Conservation (phyloP, 1,284 basidiomycete genomes). For the Phylloboletellus chloephorus region DNA sequence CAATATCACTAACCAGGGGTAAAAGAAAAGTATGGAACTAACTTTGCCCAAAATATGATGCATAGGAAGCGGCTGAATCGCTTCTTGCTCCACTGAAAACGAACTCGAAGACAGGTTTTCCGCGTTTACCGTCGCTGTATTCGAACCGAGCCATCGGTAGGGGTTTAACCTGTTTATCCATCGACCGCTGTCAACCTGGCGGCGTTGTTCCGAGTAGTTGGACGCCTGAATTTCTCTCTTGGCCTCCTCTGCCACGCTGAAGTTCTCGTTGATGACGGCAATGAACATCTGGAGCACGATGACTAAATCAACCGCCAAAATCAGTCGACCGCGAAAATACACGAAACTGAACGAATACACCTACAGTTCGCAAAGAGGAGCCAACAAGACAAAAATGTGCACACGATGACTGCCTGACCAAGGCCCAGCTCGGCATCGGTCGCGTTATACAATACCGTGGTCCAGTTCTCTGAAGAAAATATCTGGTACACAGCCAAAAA, state of each 20-base stretch:
- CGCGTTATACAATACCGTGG: slow-evolving; percentile 70
- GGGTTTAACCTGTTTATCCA: slow-evolving; percentile 86
- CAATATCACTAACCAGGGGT: slow-evolving; percentile 2
- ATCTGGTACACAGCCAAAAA: slow-evolving; percentile 91
- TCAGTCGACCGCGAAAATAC: slow-evolving; percentile 1
- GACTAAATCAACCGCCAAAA: slow-evolving; percentile 43
- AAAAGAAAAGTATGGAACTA: slow-evolving; percentile 5
- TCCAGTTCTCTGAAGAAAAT: slow-evolving; percentile 96
- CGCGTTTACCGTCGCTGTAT: slow-evolving; percentile 69
- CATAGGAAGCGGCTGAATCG: slow-evolving; percentile 46
- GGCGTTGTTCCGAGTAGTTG: slow-evolving; percentile 56
- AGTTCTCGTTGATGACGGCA: slow-evolving; percentile 98
- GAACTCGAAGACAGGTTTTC: slow-evolving; percentile 68
- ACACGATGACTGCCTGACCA: slow-evolving; percentile 70
- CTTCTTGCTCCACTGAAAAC: slow-evolving; percentile 72
- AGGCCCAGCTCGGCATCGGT: slow-evolving; percentile 60
- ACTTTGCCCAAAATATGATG: slow-evolving; percentile 28
- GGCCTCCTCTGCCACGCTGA: slow-evolving; percentile 86
- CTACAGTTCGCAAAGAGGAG: slow-evolving; percentile 89
- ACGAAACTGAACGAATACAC: slow-evolving; percentile 27
- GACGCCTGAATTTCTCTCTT: slow-evolving; percentile 82
- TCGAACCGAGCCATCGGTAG: slow-evolving; percentile 75
- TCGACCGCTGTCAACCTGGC: slow-evolving; percentile 45
- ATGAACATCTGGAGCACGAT: slow-evolving; percentile 98
- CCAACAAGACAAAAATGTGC: slow-evolving; percentile 81